Evolutionary conservation across 306 rosid genomes (phyloP).

Genomic region (Prunus mume): DNA sequence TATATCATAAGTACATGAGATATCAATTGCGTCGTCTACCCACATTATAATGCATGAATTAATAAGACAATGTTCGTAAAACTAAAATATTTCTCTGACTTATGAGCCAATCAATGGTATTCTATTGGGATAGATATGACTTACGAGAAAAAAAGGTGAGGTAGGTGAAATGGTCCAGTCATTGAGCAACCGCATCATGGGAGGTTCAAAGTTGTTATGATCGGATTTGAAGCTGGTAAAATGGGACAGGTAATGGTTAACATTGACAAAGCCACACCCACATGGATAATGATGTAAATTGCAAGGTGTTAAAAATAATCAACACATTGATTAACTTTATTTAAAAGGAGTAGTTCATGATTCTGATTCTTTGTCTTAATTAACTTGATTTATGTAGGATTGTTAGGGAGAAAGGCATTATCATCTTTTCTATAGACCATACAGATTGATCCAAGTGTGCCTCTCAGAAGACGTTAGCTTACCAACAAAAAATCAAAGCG

Average conservation of each 20-base stretch:
- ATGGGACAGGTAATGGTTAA: constrained; percentile 2
- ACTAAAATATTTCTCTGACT: not conserved
- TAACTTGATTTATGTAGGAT: not conserved
- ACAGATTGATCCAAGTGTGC: constrained; percentile 3
- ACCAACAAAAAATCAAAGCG: constrained; percentile 28
- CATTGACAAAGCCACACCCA: not conserved
- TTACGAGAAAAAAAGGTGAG: not conserved
- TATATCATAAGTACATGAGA: too few species aligned
- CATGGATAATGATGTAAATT: constrained; percentile 1
- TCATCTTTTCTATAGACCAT: not conserved
- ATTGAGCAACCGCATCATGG: constrained; percentile 14
- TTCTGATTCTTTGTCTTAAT: constrained; percentile 20
- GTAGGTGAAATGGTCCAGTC: constrained; percentile 22
- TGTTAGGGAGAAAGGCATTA: too few species aligned
- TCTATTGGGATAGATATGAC: constrained; percentile 4
- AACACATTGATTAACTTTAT: not conserved
- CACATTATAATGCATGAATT: too few species aligned
- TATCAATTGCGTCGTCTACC: too few species aligned
- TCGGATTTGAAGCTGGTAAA: constrained; percentile 23
- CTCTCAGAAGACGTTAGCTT: constrained; percentile 11
- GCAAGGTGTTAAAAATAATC: not conserved
- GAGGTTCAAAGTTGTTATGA: constrained; percentile 29
- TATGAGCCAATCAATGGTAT: constrained; percentile 4
- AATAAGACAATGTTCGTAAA: too few species aligned
- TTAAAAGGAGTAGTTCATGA: not conserved